Evolutionary conservation across 331 rosid genomes (phyloP).

Genomic region (Acacia pycnantha): DNA sequence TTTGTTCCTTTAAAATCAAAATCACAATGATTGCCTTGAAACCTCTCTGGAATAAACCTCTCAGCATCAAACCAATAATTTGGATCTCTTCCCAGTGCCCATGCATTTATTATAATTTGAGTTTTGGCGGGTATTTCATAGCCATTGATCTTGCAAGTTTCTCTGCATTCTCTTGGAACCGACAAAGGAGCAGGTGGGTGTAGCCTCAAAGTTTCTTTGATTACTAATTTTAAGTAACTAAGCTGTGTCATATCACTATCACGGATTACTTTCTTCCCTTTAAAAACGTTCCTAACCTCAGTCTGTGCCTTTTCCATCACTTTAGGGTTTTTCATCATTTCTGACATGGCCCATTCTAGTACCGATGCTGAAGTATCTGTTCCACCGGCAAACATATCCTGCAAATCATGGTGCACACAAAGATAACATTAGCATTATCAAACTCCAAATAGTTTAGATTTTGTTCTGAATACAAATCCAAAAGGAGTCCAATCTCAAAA

Average conservation of each 20-base stretch:
- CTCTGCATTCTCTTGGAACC: conserved; percentile 26
- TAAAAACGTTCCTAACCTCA: not conserved
- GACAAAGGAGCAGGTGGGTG: conserved; percentile 28
- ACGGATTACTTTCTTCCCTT: not conserved
- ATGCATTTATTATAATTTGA: not conserved
- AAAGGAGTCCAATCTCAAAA: too few species aligned
- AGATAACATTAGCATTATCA: not conserved
- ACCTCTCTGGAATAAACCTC: conserved; percentile 33
- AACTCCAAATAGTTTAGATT: not conserved
- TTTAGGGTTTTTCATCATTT: conserved; percentile 26
- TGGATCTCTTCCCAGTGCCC: not conserved
- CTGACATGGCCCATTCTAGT: conserved; percentile 29
- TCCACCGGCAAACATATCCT: conserved; percentile 23
- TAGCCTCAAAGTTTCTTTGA: conserved; percentile 15
- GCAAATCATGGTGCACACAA: not conserved
- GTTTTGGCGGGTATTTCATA: conserved; percentile 8
- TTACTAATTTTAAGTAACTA: not conserved
- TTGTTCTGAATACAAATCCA: not conserved
- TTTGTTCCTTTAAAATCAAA: conserved; percentile 21
- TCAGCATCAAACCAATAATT: conserved; percentile 26
- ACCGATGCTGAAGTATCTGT: not conserved
- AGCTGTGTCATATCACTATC: conserved; percentile 11
- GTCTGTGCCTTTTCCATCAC: not conserved
- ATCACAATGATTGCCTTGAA: not conserved
- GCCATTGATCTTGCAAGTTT: conserved; percentile 11